phyloP scores from a whole-genome alignment of 768 basidiomycete genomes.

The Albatrellus ellisii region DNA sequence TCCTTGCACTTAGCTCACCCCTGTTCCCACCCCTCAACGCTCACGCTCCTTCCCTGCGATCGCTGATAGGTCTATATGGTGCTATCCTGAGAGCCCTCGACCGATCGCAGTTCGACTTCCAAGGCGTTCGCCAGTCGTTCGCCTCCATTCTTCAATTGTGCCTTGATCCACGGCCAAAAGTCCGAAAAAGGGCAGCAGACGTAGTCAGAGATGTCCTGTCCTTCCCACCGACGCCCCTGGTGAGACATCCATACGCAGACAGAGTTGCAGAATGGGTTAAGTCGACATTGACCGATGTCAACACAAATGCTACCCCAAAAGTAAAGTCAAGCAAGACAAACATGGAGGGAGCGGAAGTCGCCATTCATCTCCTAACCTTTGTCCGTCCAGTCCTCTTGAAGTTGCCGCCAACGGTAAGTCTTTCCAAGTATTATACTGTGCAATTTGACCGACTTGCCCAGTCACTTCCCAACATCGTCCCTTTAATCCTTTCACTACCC shows the following conservation, averaged over 20 bases:
- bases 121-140: slow-evolving; percentile 68
- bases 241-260: slow-evolving; percentile 77
- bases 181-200: slow-evolving; percentile 83
- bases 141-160: slow-evolving; percentile 72
- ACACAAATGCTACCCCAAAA: slow-evolving; percentile 45
- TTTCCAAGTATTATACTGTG: neutral
- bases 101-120: slow-evolving; percentile 50
- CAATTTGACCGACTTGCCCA: slow-evolving; percentile 22
- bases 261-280: slow-evolving; percentile 72
- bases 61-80: slow-evolving; percentile 70
- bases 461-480: slow-evolving; percentile 60
- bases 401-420: slow-evolving; percentile 59
- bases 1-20: slow-evolving; percentile 65
- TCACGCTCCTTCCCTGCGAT: slow-evolving; percentile 74
- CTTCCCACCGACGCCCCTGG: slow-evolving; percentile 62
- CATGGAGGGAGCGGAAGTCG: slow-evolving; percentile 52
- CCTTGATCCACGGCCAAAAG: slow-evolving; percentile 86
- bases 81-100: slow-evolving; percentile 60
- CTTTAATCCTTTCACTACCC: slow-evolving; percentile 67
- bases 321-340: slow-evolving; percentile 43
- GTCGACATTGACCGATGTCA: slow-evolving; percentile 50
- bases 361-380: slow-evolving; percentile 66
- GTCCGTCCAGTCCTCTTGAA: slow-evolving; percentile 45
- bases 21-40: slow-evolving; percentile 54
- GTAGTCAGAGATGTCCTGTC: slow-evolving; percentile 66